Base-by-base conservation (phyloP, 192 early-diverging fungal species). In the Gryganskiella cystojenkinii region DNA sequence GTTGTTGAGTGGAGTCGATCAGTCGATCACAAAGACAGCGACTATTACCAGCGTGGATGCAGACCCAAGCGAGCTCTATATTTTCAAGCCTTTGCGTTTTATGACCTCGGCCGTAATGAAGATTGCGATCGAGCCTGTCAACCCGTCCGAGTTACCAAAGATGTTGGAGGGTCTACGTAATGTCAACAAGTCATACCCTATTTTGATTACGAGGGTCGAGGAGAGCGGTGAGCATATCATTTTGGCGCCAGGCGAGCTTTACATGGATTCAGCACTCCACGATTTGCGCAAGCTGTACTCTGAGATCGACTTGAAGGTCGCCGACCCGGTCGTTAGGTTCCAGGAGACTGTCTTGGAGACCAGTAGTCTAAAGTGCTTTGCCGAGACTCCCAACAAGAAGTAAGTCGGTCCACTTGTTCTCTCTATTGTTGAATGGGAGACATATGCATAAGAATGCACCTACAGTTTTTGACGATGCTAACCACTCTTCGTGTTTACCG, bases 321-420 rank as follows among this genome's bases (percentile, higher is more conserved):
- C 96, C 0, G 97, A 99, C 79, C 97, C 98, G 7, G 95, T 97
- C 15, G 97, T 98, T 14, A 84, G 89, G 55, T 98, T 99, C 82
- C 92, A 94, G 57, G 98, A 99, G 73, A 98, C 96, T 8, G 96
- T 98, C 0, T 88, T 95, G 0, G 97, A 98, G 80, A 96, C 94
- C 10, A 96, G 95, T 28, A 84, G 94, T 11, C 82, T 98, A 63
- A 96, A 97, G 64, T 97, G 96, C 71, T 97, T 94, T 88, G 98
- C 95, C 7, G 95, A 98, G 76, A 97, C 98, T 19, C 95, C 96
- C n/a, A 99, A 99, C 83, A 95, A 96, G 81, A 96, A 96, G 93
- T 93, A 82, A 59, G 81, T n/a, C n/a, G n/a, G n/a, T n/a, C n/a
- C n/a, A n/a, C n/a, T n/a, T n/a, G n/a, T n/a, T n/a, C n/a, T n/a